Conservation (phyloP, 768 basidiomycete genomes). For the Pisolithus orientalis region DNA sequence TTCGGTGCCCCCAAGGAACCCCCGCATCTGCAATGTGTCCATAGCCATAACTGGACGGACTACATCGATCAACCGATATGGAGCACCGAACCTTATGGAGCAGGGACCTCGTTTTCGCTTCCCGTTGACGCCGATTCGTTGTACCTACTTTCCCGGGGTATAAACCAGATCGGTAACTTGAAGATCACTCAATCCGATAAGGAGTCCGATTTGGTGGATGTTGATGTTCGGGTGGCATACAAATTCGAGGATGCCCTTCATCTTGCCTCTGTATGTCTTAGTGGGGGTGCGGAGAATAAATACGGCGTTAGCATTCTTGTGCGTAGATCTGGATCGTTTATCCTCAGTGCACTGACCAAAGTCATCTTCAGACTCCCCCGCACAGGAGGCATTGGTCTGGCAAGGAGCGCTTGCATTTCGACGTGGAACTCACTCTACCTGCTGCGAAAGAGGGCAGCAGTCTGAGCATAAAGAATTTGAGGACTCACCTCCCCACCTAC, state of each 20-base stretch:
- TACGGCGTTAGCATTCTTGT: slow-evolving; percentile 32
- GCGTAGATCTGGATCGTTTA: slow-evolving; percentile 2
- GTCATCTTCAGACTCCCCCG: slow-evolving; percentile 27
- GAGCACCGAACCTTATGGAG: slow-evolving; percentile 17
- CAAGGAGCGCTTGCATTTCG: slow-evolving; percentile 24
- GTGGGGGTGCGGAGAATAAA: slow-evolving; percentile 18
- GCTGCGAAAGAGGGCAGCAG: slow-evolving; percentile 13
- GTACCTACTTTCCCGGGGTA: slow-evolving; percentile 26
- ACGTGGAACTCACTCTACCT: slow-evolving; percentile 34
- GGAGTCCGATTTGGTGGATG: slow-evolving; percentile 21
- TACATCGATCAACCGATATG: slow-evolving; percentile 20
- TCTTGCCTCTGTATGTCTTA: slow-evolving; percentile 23
- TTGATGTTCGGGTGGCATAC: slow-evolving; percentile 25
- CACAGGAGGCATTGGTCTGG: neutral
- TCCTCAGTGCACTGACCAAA: neutral
- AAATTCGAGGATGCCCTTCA: slow-evolving; percentile 10
- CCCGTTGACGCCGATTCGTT: slow-evolving; percentile 25
- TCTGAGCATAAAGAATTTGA: slow-evolving; percentile 34
- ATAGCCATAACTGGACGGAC: slow-evolving; percentile 16
- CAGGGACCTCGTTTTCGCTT: slow-evolving; percentile 22
- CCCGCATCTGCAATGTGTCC: slow-evolving; percentile 9
- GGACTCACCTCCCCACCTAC: slow-evolving; percentile 37
- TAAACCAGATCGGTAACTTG: slow-evolving; percentile 20
- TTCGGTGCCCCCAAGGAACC: neutral
- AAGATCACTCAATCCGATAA: slow-evolving; percentile 25